Conservation (phyloP, 2,329 filamentous ascomycete genomes). For the Ophiostoma sp. region DNA sequence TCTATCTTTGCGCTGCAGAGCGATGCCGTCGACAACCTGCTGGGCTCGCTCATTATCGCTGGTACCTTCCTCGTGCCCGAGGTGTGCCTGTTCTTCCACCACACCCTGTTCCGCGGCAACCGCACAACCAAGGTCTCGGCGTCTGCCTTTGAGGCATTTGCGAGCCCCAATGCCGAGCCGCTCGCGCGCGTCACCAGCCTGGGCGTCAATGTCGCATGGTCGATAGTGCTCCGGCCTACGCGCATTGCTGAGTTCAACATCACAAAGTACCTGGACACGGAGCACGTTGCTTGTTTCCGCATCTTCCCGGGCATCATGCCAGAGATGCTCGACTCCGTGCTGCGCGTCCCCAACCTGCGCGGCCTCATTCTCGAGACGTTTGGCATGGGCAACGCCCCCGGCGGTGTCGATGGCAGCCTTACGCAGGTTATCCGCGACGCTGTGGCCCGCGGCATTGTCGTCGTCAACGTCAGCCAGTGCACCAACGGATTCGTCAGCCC, state of each 20-base stretch:
- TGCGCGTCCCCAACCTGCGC: conserved; percentile 67
- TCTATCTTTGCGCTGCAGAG: conserved; percentile 88
- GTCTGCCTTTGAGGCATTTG: conserved; percentile 80
- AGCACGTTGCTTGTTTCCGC: conserved; percentile 82
- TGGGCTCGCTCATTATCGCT: conserved; percentile 82
- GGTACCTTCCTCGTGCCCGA: conserved; percentile 91
- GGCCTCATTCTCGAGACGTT: conserved; percentile 88
- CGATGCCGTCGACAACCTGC: conserved; percentile 84
- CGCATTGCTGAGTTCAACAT: conserved; percentile 68
- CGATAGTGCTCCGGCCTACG: conserved; percentile 67
- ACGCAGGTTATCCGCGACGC: conserved; percentile 71
- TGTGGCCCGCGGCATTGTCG: conserved; percentile 72
- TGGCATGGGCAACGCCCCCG: conserved; percentile 85
- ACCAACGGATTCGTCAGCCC: conserved; percentile 69
- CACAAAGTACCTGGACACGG: conserved; percentile 70
- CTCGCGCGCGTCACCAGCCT: conserved; percentile 76
- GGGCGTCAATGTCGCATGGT: conserved; percentile 76
- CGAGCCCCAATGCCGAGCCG: conserved; percentile 77
- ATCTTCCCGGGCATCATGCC: conserved; percentile 90
- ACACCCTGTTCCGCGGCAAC: conserved; percentile 84
- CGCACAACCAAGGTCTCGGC: conserved; percentile 82
- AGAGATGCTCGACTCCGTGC: conserved; percentile 84
- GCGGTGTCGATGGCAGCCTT: conserved; percentile 71
- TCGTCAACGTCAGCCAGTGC: conserved; percentile 91
- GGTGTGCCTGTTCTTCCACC: conserved; percentile 90